Evolutionary conservation across 108 stramenopile species (phyloP).

Genomic region (Nannochloropsis oceanica): DNA sequence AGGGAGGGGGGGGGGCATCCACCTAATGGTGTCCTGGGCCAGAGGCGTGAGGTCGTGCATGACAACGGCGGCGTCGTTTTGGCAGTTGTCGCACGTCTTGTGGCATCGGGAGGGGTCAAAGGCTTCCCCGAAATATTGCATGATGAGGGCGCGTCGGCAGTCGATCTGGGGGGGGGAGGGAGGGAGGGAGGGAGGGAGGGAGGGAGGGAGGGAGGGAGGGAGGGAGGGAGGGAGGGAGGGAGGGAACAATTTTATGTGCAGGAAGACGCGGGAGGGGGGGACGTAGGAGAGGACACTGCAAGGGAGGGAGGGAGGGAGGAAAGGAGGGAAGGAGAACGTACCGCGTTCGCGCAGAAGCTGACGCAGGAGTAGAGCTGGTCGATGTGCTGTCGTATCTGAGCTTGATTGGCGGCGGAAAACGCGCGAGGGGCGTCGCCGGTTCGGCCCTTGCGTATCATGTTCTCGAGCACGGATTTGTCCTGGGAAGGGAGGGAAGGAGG

Average conservation of each 20-base stretch:
- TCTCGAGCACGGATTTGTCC: slow-evolving; percentile 5
- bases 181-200: neutral
- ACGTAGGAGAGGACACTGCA: neutral
- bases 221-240: neutral
- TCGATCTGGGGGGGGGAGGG: slow-evolving; percentile 4
- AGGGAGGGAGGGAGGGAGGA: neutral
- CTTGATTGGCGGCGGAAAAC: neutral
- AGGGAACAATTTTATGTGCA: too few species aligned
- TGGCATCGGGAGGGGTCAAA: slow-evolving; percentile 16
- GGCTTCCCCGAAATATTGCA: slow-evolving; percentile 36
- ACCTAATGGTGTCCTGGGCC: neutral
- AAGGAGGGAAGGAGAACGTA: neutral
- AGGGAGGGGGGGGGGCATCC: neutral
- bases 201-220: neutral
- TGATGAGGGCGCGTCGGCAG: slow-evolving; percentile 31
- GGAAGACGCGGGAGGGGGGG: neutral
- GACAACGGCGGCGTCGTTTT: neutral
- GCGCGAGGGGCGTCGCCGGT: neutral
- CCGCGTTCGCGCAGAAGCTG: slow-evolving; percentile 33
- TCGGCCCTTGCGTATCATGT: slow-evolving; percentile 13
- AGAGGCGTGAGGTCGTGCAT: neutral
- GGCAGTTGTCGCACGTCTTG: slow-evolving; percentile 39
- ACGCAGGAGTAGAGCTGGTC: slow-evolving; percentile 27
- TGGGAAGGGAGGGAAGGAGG: neutral
- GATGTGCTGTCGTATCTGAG: neutral